Base-by-base conservation (phyloP, 2,329 filamentous ascomycete genomes). In the Epicoccum nigrum region DNA sequence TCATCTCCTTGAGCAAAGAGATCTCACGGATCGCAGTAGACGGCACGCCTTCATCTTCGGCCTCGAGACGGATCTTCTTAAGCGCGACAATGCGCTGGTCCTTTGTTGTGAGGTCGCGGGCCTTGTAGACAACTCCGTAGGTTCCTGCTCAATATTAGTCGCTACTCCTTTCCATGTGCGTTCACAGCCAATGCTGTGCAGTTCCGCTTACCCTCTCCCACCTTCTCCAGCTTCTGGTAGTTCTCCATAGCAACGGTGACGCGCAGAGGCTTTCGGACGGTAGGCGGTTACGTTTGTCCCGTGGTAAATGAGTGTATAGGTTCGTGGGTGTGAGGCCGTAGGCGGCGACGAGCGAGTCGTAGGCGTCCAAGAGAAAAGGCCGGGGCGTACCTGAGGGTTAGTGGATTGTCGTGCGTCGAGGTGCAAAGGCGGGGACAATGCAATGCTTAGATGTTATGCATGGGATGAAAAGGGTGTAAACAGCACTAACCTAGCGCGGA, bases 161-260 rank as follows among this genome's bases (percentile, higher is more conserved):
- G 1, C 11, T 17, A 17, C 4, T 23, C 7, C 19, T 2, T 7
- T 7, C 7, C 8, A 5, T 5, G 3, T 9, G 17, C 28, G 11
- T 8, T 15, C 23, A 17, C 5, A 20, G 17, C 11, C 11, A 17
- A 11, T 28, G 31, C 23, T 42, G 23, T 21, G 15, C n/a, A 12
- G 3, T 12, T 30, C 15, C 15, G n/a, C 63, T 66, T 78, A 94
- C 92, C 92, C 84, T 96, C 92, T 76, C 92, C 92, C 69, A 96
- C 92, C 82, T 96, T 96, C 80, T 96, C 92, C 69, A 96, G 84
- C 79, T 95, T 95, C 78, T 96, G 90, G 76, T 96, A 96, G 78
- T 96, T 95, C 76, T 96, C 91, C 92, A 96, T 96, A 62, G 55
- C 73, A 46, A 50, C 38, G 42, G 41, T 41, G 19, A 53, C 39